A percentile compares a stretch with the other conserved stretches of the same genome.
These are phyloP conservation scores for Verticillium alfalfae DNA, from an alignment of 2,329 filamentous ascomycete genomes.

Conservation along the genomic window DNA sequence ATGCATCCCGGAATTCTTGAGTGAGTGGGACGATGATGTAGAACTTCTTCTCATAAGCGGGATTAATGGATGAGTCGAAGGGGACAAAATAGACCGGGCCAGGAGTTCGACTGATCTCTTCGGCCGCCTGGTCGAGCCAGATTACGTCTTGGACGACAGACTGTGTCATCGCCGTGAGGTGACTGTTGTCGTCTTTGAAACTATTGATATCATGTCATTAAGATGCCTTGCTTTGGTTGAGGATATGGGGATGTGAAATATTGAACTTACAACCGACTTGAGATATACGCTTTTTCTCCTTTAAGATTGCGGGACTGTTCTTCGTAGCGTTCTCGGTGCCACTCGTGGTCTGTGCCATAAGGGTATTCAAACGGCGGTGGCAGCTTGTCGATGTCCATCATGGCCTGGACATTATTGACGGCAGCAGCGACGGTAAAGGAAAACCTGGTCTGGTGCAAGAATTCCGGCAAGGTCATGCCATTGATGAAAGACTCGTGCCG, in stretches of 20 bases:
- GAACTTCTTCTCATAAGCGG: too few species aligned
- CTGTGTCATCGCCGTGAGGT: background rate
- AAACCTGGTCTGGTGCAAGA: background rate
- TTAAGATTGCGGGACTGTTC: too few species aligned
- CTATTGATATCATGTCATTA: background rate
- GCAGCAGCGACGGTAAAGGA: background rate
- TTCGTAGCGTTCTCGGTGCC: background rate
- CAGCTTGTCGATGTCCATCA: too few species aligned
- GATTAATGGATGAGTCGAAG: too few species aligned
- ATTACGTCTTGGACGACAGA: background rate
- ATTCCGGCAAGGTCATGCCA: background rate
- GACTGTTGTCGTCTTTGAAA: background rate
- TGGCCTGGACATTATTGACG: too few species aligned
- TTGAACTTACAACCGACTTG: too few species aligned
- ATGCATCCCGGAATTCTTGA: too few species aligned
- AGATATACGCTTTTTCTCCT: too few species aligned
- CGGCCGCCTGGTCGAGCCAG: background rate
- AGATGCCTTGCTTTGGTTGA: too few species aligned
- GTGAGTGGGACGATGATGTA: too few species aligned
- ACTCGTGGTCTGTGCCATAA: background rate
- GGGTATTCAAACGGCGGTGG: background rate
- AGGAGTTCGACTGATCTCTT: background rate
- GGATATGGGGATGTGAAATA: too few species aligned
- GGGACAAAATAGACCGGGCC: background rate
- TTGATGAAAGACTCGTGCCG: background rate